Conservation (phyloP, 192 early-diverging fungal species). For the Cladochytrium replicatum region DNA sequence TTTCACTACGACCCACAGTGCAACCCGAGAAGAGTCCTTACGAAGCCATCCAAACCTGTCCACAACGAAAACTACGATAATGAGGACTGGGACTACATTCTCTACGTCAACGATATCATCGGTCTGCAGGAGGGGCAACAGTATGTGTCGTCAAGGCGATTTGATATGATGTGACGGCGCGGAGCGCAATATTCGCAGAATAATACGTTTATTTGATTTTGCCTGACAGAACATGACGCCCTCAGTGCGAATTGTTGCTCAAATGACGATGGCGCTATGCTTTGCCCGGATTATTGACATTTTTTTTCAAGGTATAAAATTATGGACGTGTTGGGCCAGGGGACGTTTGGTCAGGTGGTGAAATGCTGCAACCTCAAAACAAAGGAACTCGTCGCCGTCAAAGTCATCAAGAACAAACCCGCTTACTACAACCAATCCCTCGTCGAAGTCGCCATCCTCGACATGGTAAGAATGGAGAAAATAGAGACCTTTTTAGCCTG, state of each 20-base stretch:
- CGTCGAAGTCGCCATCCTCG: slow-evolving; percentile 92
- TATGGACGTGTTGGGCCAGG: slow-evolving; percentile 85
- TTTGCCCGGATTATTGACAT: background rate
- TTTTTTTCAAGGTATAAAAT: slow-evolving; percentile 66
- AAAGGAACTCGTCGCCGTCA: slow-evolving; percentile 82
- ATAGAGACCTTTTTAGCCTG: background rate
- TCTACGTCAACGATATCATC: slow-evolving; percentile 95
- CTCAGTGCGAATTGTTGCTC: background rate
- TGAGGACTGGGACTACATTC: slow-evolving; percentile 90
- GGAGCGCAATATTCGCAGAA: background rate
- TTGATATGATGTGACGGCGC: background rate
- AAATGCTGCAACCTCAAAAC: slow-evolving; percentile 92
- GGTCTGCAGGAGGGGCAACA: slow-evolving; percentile 81
- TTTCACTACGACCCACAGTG: slow-evolving; percentile 68
- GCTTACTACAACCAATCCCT: slow-evolving; percentile 97
- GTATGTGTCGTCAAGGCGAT: slow-evolving; percentile 29
- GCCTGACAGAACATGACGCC: background rate
- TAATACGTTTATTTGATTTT: background rate
- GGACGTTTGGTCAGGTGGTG: slow-evolving; percentile 98
- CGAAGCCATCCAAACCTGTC: slow-evolving; percentile 82
- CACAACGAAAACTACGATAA: slow-evolving; percentile 93
- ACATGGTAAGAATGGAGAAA: slow-evolving; percentile 44
- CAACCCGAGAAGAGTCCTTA: slow-evolving; percentile 84
- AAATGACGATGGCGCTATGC: too few species aligned
- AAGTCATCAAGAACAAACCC: slow-evolving; percentile 96